Percentiles rank a stretch among this genome's conserved stretches.
Evolutionary conservation across 495 filamentous ascomycete genomes (phyloP).

Genomic region (Pyrenopolyporus hunteri): DNA sequence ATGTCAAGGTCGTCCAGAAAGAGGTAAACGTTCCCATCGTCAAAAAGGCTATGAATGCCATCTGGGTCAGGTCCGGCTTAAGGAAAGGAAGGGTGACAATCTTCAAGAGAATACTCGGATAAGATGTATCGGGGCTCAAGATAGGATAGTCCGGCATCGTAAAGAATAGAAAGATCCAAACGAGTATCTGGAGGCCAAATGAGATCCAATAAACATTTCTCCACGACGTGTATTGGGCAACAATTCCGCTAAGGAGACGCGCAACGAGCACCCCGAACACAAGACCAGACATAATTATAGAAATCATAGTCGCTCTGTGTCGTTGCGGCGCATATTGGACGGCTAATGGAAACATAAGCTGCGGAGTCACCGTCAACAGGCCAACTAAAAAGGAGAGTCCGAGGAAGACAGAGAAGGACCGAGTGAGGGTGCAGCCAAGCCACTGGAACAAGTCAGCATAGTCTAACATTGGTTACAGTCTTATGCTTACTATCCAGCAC

Average conservation of each 20-base stretch:
- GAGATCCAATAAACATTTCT: constrained; percentile 82
- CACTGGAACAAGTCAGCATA: constrained; percentile 45
- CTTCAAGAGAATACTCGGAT: constrained; percentile 67
- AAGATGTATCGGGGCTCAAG: constrained; percentile 71
- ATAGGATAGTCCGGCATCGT: constrained; percentile 83
- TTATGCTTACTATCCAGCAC: constrained; percentile 60
- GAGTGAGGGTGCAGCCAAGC: constrained; percentile 75
- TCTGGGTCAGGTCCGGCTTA: constrained; percentile 73
- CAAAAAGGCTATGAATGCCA: constrained; percentile 47
- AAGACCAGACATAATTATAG: constrained; percentile 79
- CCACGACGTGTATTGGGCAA: constrained; percentile 75
- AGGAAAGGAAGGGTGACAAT: constrained; percentile 66
- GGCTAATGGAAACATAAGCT: constrained; percentile 83
- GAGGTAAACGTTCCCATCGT: constrained; percentile 50
- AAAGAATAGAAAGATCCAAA: constrained; percentile 68
- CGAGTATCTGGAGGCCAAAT: constrained; percentile 72
- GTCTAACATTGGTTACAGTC: neutral
- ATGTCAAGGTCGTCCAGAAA: constrained; percentile 84
- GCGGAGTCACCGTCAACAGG: constrained; percentile 82
- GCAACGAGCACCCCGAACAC: constrained; percentile 79
- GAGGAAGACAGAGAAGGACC: constrained; percentile 66
- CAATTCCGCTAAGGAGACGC: constrained; percentile 74
- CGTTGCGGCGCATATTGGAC: constrained; percentile 77
- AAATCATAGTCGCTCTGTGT: constrained; percentile 69
- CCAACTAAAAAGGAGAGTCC: constrained; percentile 72